Percentiles rank a stretch among this genome's conserved stretches.
Evolutionary conservation across 768 basidiomycete species (phyloP).

Genomic region (Exsudoporus frostii): DNA sequence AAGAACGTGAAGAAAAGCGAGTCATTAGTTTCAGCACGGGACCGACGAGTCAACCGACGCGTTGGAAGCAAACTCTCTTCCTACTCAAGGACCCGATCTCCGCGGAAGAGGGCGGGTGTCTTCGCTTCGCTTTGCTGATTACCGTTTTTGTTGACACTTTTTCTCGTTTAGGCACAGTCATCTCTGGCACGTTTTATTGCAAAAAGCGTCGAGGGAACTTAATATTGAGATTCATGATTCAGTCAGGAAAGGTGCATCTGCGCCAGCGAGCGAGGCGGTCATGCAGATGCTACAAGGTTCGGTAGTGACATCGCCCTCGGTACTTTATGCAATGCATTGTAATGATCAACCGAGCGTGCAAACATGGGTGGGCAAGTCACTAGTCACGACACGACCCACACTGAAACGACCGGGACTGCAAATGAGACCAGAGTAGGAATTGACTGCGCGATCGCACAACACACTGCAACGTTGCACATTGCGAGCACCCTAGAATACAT

Average conservation of each 20-base stretch:
- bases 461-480: too few species aligned
- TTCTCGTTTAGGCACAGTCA: conserved; percentile 53
- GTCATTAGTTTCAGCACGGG: conserved; percentile 87
- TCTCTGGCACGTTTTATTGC: conserved; percentile 80
- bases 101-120: conserved; percentile 65
- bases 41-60: conserved; percentile 80
- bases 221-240: conserved; percentile 87
- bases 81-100: conserved; percentile 74
- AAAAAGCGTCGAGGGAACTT: conserved; percentile 85
- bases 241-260: conserved; percentile 42
- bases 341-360: neutral
- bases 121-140: neutral
- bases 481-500: too few species aligned
- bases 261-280: conserved; percentile 40
- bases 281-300: conserved; percentile 80
- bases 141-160: neutral
- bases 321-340: neutral
- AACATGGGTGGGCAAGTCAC: neutral
- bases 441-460: too few species aligned
- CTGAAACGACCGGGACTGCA: too few species aligned
- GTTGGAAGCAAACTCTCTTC: conserved; percentile 97
- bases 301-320: conserved; percentile 36
- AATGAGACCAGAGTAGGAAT: too few species aligned
- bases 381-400: too few species aligned
- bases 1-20: conserved; percentile 37